These are phyloP conservation scores for Candida andamanensis DNA, from an alignment of 805 yeast genomes.

Conservation along the genomic window DNA sequence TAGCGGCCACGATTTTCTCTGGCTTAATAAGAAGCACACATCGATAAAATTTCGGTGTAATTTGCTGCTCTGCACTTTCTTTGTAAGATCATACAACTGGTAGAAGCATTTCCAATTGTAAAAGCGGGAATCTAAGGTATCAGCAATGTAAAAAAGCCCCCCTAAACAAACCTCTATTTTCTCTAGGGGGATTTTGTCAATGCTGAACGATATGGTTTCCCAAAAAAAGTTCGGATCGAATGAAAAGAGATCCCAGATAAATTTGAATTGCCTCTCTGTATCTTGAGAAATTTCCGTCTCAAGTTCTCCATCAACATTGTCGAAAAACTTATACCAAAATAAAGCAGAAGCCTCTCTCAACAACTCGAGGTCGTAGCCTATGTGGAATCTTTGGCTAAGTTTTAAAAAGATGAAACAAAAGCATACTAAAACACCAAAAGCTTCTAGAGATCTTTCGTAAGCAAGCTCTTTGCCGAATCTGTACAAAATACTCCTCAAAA, in stretches of 20 bases:
- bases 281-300: conserved; percentile 1
- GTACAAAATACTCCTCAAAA: conserved; percentile 9
- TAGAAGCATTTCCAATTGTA: conserved; percentile 24
- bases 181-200: background rate
- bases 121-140: conserved; percentile 4
- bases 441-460: too few relatives aligned
- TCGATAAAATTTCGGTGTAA: conserved; percentile 24
- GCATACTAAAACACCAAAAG: background rate
- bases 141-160: conserved; percentile 8
- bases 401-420: conserved; percentile 5
- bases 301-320: conserved; percentile 1
- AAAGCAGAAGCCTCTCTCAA: conserved; percentile 5
- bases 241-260: conserved; percentile 5
- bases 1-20: conserved; percentile 14
- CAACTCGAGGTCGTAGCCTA: too few relatives aligned
- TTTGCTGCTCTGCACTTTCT: conserved; percentile 12
- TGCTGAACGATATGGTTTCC: conserved; percentile 1
- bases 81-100: conserved; percentile 14
- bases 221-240: conserved; percentile 6
- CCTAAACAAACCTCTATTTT: conserved; percentile 2
- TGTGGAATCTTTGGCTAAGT: conserved; percentile 2
- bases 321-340: conserved; percentile 7
- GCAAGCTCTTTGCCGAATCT: too few relatives aligned
- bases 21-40: conserved; percentile 19
- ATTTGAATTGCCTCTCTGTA: conserved; percentile 3